Evolutionary conservation across 768 basidiomycete genomes (phyloP).

Genomic region (Megacollybia marginata): DNA sequence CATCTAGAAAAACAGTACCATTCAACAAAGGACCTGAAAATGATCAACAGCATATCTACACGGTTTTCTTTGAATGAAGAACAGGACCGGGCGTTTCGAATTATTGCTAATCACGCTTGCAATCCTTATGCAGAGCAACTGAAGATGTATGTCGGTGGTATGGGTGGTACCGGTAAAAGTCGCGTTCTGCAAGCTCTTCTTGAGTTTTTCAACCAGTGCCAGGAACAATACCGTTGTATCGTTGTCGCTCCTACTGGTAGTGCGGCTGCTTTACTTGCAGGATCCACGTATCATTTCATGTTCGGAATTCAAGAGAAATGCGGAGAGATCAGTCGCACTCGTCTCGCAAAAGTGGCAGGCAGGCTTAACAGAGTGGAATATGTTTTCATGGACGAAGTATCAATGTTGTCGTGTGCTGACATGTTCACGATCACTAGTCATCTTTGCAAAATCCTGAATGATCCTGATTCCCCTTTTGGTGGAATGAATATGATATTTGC

Average conservation of each 20-base stretch:
- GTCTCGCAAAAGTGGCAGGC: neutral
- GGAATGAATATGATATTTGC: too few species aligned
- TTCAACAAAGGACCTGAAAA: too few species aligned
- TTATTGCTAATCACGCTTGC: slow-evolving; percentile 5
- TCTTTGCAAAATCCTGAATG: slow-evolving; percentile 9
- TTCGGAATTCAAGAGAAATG: slow-evolving; percentile 3
- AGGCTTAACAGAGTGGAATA: too few species aligned
- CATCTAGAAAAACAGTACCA: too few species aligned
- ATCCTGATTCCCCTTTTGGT: too few species aligned
- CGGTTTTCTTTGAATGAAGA: slow-evolving; percentile 4
- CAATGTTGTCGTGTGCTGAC: slow-evolving; percentile 17
- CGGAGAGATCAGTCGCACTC: too few species aligned
- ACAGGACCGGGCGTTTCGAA: neutral
- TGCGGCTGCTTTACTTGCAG: slow-evolving; percentile 8
- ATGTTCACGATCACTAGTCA: slow-evolving; percentile 24
- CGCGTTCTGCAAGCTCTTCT: too few species aligned
- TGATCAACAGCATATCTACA: neutral
- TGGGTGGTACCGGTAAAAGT: too few species aligned
- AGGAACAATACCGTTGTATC: neutral
- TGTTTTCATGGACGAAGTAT: too few species aligned
- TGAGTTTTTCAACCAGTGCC: neutral
- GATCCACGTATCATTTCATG: slow-evolving; percentile 11
- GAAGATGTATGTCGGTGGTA: too few species aligned
- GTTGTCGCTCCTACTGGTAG: slow-evolving; percentile 7
- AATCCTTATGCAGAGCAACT: too few species aligned